These are phyloP conservation scores for Talaromyces thailandensis DNA, from an alignment of 495 filamentous ascomycete genomes.

Conservation along the genomic window DNA sequence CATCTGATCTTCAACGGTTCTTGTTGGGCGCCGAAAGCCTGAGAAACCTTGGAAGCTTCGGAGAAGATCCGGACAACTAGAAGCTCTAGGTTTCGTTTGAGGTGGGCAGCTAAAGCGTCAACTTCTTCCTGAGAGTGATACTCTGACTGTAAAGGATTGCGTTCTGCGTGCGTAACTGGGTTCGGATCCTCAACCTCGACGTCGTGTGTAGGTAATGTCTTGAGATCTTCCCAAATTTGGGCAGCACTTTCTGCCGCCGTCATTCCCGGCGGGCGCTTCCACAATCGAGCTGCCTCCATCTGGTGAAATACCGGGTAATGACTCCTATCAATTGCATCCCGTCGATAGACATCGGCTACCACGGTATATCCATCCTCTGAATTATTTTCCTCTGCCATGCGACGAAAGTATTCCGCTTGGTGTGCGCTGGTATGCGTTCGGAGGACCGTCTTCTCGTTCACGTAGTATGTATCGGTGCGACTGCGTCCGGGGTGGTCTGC, in stretches of 20 bases:
- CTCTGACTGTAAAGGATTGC: slow-evolving; percentile 71
- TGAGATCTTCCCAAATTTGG: slow-evolving; percentile 53
- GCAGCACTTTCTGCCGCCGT: slow-evolving; percentile 35
- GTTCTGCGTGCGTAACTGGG: slow-evolving; percentile 65
- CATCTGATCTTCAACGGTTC: slow-evolving; percentile 80
- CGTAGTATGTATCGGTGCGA: slow-evolving; percentile 89
- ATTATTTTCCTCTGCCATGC: slow-evolving; percentile 30
- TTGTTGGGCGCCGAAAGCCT: slow-evolving; percentile 32
- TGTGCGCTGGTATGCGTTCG: slow-evolving; percentile 93
- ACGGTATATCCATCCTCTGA: slow-evolving; percentile 74
- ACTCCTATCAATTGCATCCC: slow-evolving; percentile 87
- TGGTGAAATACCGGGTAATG: slow-evolving; percentile 98
- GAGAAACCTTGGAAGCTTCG: slow-evolving; percentile 57
- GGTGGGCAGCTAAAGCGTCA: slow-evolving; percentile 72
- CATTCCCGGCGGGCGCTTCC: slow-evolving; percentile 64
- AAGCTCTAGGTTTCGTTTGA: slow-evolving; percentile 82
- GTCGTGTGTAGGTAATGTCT: slow-evolving; percentile 55
- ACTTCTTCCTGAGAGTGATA: slow-evolving; percentile 68
- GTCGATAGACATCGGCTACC: slow-evolving; percentile 90
- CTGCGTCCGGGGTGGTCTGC: slow-evolving; percentile 81
- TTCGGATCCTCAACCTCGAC: slow-evolving; percentile 78
- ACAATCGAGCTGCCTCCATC: slow-evolving; percentile 91
- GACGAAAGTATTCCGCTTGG: slow-evolving; percentile 76
- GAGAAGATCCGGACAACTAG: slow-evolving; percentile 87
- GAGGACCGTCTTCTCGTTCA: slow-evolving; percentile 75